Evolutionary conservation across 495 filamentous ascomycete species (phyloP), one percentile per base, ranked within the genome.

Genomic region (Rusavskia elegans): DNA sequence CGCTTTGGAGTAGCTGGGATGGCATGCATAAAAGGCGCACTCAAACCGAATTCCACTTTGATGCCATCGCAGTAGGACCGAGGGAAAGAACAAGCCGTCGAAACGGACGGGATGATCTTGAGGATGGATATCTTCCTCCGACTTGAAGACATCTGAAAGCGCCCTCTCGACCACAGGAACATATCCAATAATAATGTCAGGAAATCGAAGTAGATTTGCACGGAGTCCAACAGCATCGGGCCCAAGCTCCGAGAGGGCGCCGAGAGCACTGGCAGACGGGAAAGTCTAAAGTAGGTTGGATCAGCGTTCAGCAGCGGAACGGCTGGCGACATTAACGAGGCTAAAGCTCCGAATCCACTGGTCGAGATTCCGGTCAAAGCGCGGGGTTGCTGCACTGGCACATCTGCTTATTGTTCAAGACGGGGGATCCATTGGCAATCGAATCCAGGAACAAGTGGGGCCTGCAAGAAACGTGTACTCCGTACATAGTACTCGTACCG

Each of bases 271-370:
- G n/a, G 32, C 32, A 8, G n/a, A 8, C 3, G 2, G 19, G 39
- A 19, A 14, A 14, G 32, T 35, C 32, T 42, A 21, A 14, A 11
- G 14, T 46, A 46, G 44, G 44, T 46, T 46, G 44, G 44, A 46
- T 46, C 44, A 23, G 19, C 44, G 21, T 21, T 23, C 16, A 45
- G 41, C 41, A 17, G 44, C 44, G 21, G 44, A 17, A 29, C 44
- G 44, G 44, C 44, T 46, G 44, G 44, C 44, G 44, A 46, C 44
- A 46, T 46, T 21, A 46, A 46, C 44, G 44, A 46, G 23, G 10
- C 44, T 23, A 46, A 29, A 46, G 44, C 44, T 46, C 44, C 44
- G 44, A 46, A 10, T 23, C 44, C 17, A 46, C 11, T 46, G 44
- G 44, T 46, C 14, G 44, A 46, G 14, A 10, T 29, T 23, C 23